Base-by-base conservation (phyloP, 2,329 filamentous ascomycete species). In the Aspergillus sp. region DNA sequence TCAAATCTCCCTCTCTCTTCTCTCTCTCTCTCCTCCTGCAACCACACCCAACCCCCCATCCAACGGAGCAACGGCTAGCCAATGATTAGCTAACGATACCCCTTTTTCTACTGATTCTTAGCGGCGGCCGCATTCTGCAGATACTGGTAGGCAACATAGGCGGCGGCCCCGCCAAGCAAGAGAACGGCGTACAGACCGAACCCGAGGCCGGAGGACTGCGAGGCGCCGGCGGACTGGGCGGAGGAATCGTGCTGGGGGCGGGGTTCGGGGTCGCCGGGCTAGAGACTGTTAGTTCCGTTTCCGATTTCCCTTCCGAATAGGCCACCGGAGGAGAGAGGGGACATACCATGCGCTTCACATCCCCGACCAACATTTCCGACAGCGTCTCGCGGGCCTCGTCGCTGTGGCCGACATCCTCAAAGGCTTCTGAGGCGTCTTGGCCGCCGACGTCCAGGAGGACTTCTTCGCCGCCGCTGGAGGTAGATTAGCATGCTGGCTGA, bases 351-450 rank as follows among this genome's bases (percentile, higher is more conserved):
- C 85, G 76, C 78, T 93, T 93, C 61, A 95, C 65, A 24, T 58
- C 71, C 45, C 85, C 88, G 47, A 91, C 73, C 32, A 78, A 65
- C 45, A 93, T 69, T 54, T 77, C 75, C 19, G 82, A 78, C 36
- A 98, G 78, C 48, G 93, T 89, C 71, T 96, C 89, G 48, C 91
- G 82, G 48, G 91, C 91, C 73, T 98, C 91, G 65, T 98, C 91
- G 54, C 84, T 93, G 81, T 98, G 91, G 58, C 91, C 91, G 55
- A 98, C 91, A 66, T 98, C 91, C 71, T 98, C 91, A 61, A 98
- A 98, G 41, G 91, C 89, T 69, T 96, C 91, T 52, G 89, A 94
- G 54, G 84, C 82, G 65, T 98, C 91, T 69, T 94, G 88, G 49
- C 91, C 91, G 55, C 74, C 91, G 44, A 96, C 88, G 51, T 98